Percentiles rank a stretch among this genome's conserved stretches.
Conservation (phyloP, 371 early-diverging fungal genomes). For the Batkoa obscura region DNA sequence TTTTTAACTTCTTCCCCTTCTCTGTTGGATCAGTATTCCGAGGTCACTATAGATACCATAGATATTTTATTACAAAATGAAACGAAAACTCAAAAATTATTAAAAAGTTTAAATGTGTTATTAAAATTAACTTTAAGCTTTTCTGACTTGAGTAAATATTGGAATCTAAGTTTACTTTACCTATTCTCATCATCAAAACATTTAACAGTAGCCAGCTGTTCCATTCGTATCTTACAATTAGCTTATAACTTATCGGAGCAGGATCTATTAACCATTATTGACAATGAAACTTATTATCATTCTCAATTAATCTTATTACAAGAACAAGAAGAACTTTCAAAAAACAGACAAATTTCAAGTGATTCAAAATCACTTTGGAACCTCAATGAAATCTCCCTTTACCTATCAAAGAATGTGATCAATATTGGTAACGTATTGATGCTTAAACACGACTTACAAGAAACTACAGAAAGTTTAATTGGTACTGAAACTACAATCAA, state of each 20-base stretch:
- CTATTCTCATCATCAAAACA: background rate
- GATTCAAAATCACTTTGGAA: constrained; percentile 11
- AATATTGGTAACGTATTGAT: constrained; percentile 9
- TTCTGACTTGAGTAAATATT: background rate
- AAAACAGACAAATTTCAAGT: background rate
- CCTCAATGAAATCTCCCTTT: constrained; percentile 29
- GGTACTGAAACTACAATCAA: constrained; percentile 48
- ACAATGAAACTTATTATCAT: background rate
- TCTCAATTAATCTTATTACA: constrained; percentile 1
- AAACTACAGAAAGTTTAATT: constrained; percentile 13
- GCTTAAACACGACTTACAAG: background rate
- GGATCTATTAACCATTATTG: background rate
- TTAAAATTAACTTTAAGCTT: background rate
- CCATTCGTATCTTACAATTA: background rate
- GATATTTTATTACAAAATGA: background rate
- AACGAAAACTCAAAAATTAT: background rate
- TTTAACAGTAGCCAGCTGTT: background rate
- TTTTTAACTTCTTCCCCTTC: constrained; percentile 30
- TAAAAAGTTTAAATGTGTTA: background rate
- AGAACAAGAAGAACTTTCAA: constrained; percentile 3
- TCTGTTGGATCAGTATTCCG: constrained; percentile 19
- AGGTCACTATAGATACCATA: background rate
- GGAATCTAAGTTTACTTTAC: background rate
- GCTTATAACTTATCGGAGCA: background rate
- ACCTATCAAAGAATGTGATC: constrained; percentile 43